phyloP scores from a whole-genome alignment of 208 protist species.

The Leptomonas seymouri region DNA sequence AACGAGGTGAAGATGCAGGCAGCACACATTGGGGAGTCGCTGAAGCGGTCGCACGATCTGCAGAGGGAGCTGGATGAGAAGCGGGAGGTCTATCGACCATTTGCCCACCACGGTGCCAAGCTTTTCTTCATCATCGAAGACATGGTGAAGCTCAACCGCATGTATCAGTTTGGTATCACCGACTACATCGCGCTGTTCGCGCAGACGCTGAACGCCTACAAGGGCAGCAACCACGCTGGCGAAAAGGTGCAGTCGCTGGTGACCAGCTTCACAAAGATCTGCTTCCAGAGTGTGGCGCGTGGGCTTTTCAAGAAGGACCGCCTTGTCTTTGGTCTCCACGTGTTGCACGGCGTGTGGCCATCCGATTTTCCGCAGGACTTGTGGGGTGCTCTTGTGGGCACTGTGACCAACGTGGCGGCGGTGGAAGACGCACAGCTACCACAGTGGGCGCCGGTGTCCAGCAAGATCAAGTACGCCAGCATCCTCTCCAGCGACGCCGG shows the following conservation, averaged over 20 bases:
- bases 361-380: constrained; percentile 71
- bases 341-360: constrained; percentile 88
- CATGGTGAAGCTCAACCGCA: constrained; percentile 92
- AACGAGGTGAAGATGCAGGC: constrained; percentile 95
- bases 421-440: constrained; percentile 40
- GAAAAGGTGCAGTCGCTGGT: constrained; percentile 67
- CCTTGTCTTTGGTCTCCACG: constrained; percentile 94
- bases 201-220: constrained; percentile 54
- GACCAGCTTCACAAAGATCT: constrained; percentile 60
- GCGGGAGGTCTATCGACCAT: constrained; percentile 93
- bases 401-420: constrained; percentile 36
- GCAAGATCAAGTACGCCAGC: constrained; percentile 57
- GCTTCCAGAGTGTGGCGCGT: constrained; percentile 70
- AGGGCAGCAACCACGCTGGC: constrained; percentile 31
- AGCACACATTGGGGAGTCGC: constrained; percentile 77
- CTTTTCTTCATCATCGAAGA: constrained; percentile 96
- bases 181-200: constrained; percentile 91
- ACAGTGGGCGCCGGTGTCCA: constrained; percentile 61
- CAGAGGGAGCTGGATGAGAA: constrained; percentile 94
- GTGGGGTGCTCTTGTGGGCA: constrained; percentile 91
- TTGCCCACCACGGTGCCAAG: constrained; percentile 82
- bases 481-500: constrained; percentile 45
- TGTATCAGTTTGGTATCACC: constrained; percentile 97
- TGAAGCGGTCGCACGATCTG: constrained; percentile 86
- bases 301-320: constrained; percentile 93